phyloP scores from a whole-genome alignment of 345 rosid genomes.

The Limnanthes douglasii region DNA sequence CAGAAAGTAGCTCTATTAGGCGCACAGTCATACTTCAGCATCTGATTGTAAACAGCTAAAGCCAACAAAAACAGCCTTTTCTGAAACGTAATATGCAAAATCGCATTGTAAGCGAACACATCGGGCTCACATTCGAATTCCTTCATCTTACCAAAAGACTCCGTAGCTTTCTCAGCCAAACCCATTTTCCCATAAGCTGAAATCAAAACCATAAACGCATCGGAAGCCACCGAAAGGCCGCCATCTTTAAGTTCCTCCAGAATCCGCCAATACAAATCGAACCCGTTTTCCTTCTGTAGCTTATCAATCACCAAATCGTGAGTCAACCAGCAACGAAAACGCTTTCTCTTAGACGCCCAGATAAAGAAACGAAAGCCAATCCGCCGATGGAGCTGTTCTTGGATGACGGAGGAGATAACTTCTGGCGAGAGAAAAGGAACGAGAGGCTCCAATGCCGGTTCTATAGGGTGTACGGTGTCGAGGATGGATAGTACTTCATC shows the following conservation, averaged over 20 bases:
- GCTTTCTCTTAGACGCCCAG: constrained; percentile 52
- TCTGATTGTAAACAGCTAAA: constrained; percentile 46
- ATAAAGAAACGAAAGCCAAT: constrained; percentile 64
- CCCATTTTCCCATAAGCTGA: constrained; percentile 42
- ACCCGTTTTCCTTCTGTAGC: constrained; percentile 31
- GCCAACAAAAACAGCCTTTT: constrained; percentile 34
- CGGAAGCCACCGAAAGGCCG: constrained; percentile 18
- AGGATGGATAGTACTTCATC: constrained; percentile 39
- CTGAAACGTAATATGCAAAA: constrained; percentile 25
- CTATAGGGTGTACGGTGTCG: constrained; percentile 29
- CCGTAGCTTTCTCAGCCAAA: constrained; percentile 49
- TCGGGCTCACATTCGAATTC: constrained; percentile 57
- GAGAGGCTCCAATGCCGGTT: constrained; percentile 47
- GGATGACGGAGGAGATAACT: constrained; percentile 31
- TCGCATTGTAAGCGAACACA: constrained; percentile 41
- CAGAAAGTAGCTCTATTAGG: constrained; percentile 44
- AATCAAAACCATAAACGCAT: constrained; percentile 43
- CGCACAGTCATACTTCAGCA: constrained; percentile 40
- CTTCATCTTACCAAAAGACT: constrained; percentile 57
- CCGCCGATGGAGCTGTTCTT: constrained; percentile 19
- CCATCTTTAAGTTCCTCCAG: constrained; percentile 35
- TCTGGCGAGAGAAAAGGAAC: constrained; percentile 32
- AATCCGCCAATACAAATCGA: constrained; percentile 45
- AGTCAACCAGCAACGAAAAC: constrained; percentile 22
- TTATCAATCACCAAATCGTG: constrained; percentile 18